phyloP scores from a whole-genome alignment of 768 basidiomycete genomes.

The Tricholoma saponaceum region DNA sequence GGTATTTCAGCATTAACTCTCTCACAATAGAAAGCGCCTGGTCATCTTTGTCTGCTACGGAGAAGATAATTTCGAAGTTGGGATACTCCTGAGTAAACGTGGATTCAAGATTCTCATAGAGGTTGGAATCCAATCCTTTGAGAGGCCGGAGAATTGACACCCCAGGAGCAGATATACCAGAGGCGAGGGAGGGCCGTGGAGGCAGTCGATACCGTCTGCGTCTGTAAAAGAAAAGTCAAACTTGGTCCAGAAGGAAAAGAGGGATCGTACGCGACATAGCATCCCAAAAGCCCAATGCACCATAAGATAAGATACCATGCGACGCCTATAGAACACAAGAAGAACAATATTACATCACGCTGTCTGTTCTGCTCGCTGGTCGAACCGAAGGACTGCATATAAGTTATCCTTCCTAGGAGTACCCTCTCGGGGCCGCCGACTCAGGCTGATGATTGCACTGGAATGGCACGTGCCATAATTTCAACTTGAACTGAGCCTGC shows the following conservation, averaged over 20 bases:
- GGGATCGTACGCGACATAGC: slow-evolving; percentile 59
- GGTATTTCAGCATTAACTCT: slow-evolving; percentile 76
- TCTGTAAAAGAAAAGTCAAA: slow-evolving; percentile 33
- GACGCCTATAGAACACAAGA: slow-evolving; percentile 38
- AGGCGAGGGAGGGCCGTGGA: slow-evolving; percentile 56
- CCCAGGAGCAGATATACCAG: slow-evolving; percentile 62
- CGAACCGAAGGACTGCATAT: not conserved
- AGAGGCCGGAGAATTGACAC: slow-evolving; percentile 93
- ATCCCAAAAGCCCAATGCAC: slow-evolving; percentile 65
- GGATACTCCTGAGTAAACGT: slow-evolving; percentile 91
- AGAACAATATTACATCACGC: slow-evolving; percentile 10
- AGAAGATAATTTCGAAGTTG: slow-evolving; percentile 87
- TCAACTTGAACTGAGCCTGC: too few species aligned
- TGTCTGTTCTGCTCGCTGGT: not conserved
- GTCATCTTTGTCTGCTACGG: slow-evolving; percentile 85
- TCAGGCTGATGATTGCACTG: too few species aligned
- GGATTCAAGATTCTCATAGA: slow-evolving; percentile 94
- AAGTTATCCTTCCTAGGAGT: slow-evolving; percentile 7
- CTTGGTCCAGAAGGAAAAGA: not conserved
- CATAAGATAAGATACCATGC: slow-evolving; percentile 63
- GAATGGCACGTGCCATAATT: too few species aligned
- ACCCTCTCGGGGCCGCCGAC: too few species aligned
- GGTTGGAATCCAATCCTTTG: slow-evolving; percentile 91
- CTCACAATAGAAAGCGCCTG: slow-evolving; percentile 82
- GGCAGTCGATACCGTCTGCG: slow-evolving; percentile 71